Evolutionary conservation across 2,329 filamentous ascomycete genomes (phyloP), one percentile per base, ranked within the genome.

Genomic region (Mycosphaerelloides madeirae): DNA sequence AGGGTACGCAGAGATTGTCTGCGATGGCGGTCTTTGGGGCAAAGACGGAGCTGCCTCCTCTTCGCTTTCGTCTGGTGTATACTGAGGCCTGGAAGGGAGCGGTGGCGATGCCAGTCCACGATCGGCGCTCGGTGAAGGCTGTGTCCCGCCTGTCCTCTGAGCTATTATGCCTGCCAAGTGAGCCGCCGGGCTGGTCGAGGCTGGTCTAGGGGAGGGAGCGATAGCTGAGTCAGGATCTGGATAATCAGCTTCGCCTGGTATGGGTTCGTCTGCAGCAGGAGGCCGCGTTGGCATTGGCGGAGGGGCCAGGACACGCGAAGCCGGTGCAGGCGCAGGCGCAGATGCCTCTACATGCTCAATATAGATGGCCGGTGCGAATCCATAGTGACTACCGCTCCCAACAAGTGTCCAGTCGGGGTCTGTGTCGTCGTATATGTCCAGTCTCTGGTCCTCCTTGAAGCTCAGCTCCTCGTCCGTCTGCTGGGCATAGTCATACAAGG

Each of bases 401-500:
- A 95, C 91, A 38, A 98, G 73, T 51, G 93, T 95, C 93, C 93
- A 98, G 68, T 98, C 93, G 12, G 88, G 87, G 66, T 98, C 93
- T 4, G 88, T 85, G 8, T 78, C 83, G 67, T 98, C 93, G 69
- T 87, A 97, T 37, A 98, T 86, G 49, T 85, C 75, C 38, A 98
- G 77, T 34, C 80, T 70, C 31, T 85, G 83, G 63, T 95, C 90
- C 71, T 98, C 93, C 38, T 87, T 79, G 64, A 98, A 97, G 18
- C 91, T 97, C 8, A 98, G 76, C 69, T 98, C 93, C 68, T 98
- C 93, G 63, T 98, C 93, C 18, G 93, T 98, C 71, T 98, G 93
- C 58, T 91, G 81, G 39, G 87, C 87, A 67, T 98, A 98, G 67
- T 98, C 93, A 73, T 91, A 98, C n/a, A 97, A 79, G n/a, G 93